These are phyloP conservation scores for Umbelopsis sp. DNA, from an alignment of 371 early-diverging fungal genomes.

Conservation along the genomic window DNA sequence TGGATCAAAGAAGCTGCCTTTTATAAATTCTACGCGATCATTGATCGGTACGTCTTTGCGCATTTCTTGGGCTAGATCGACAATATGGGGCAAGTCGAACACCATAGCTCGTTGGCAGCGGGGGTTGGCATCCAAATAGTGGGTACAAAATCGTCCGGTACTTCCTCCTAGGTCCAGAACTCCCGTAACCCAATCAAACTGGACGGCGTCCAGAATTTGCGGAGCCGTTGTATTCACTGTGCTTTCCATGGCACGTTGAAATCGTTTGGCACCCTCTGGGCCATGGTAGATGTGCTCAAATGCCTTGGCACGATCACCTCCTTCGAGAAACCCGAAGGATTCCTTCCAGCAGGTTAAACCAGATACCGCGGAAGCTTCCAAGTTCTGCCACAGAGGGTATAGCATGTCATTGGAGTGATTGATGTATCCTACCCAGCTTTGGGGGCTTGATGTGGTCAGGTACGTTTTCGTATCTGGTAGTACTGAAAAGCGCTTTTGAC, in stretches of 20 bases:
- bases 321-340: constrained; percentile 18
- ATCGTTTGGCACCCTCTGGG: constrained; percentile 13
- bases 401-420: constrained; percentile 18
- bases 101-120: neutral
- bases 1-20: neutral
- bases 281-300: constrained; percentile 20
- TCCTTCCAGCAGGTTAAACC: constrained; percentile 20
- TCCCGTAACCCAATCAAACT: neutral
- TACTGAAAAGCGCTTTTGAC: neutral
- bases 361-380: constrained; percentile 16
- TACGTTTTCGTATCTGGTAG: neutral
- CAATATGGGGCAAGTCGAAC: constrained; percentile 13
- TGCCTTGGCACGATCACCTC: neutral
- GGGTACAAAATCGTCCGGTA: constrained; percentile 11
- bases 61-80: constrained; percentile 1
- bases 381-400: constrained; percentile 18
- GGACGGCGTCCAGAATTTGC: neutral
- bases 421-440: constrained; percentile 17
- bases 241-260: constrained; percentile 18
- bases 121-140: neutral
- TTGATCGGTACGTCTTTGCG: neutral
- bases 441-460: constrained; percentile 3
- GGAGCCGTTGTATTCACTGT: constrained; percentile 9
- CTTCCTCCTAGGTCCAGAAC: constrained; percentile 16
- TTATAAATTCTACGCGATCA: neutral